Base-by-base conservation (phyloP, 768 basidiomycete species). In the Piloderma croceum region DNA sequence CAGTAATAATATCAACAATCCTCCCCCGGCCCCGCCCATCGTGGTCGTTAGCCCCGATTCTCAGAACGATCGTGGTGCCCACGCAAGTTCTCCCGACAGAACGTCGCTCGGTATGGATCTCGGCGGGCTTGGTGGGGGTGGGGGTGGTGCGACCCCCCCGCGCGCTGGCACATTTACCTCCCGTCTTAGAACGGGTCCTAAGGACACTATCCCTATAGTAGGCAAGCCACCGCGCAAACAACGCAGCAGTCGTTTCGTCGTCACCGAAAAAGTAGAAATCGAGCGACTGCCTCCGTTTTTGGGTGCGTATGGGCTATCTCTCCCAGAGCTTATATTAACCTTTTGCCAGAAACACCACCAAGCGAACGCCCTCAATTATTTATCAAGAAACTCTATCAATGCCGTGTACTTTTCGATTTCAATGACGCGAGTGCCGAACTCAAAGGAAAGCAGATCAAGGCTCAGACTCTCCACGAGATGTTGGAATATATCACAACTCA, bases 401-500 rank as follows among this genome's bases (percentile, higher is more conserved):
- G 94, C 67, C 82, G 87, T 41, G 92, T 97, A 47, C 68, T 99
- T 31, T 99, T 99, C 63, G 96, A 99, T 67, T 99, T 99, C 65
- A 98, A 97, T 59, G 96, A 99, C 59, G 88, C 92, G 34, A 93
- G 88, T 54, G 74, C 88, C 21, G 96, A 99, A 54, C 76, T 99
- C 56, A 88, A 85, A 62, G 93, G 92, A 50, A 99, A 99, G 68
- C 94, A 97, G 63, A 88, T 98, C 67, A 99, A 99, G 71, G 90
- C 93, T 2, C 91, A 96, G 62, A 90, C 96, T 11, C 67, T 99
- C 46, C 90, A 96, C 50, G 96, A 99, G 68, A 90, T 99, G 89
- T 74, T 99, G 58, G 96, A 99, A 59, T 98, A 97, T 60, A 96
- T 99, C 64, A 97, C 93, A 43, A 90, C 89, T 21, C 91, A 94